Evolutionary conservation across 371 early-diverging fungal species (phyloP), one percentile per base, ranked within the genome.

Genomic region (Mucor saturninus): DNA sequence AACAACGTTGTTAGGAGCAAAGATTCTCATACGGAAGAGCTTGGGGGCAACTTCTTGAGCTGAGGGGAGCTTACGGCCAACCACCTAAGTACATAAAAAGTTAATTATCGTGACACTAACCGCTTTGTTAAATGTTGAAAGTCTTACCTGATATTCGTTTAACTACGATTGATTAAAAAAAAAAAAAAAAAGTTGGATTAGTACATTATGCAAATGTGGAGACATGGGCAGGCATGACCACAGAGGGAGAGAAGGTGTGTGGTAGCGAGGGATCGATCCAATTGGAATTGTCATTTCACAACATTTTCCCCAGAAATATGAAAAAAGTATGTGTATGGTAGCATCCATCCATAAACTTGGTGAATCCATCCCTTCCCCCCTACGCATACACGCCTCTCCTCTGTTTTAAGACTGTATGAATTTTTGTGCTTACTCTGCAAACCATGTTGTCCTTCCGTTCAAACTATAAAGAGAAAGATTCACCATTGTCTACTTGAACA

Each of bases 1-100:
- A 68, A 97, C 89, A 66, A 98, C 91, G 77, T 92, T 90, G 86
- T 98, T 98, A 74, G 95, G 92, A 65, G 99, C 98, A 73, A 98
- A 99, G 81, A 99, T 88, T 74, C 93, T 90, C 94, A 95, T 95
- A 76, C 94, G 91, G 93, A 85, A 99, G 61, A 99, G 89, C 88
- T 93, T 93, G 68, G 99, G 99, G 65, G 85, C 83, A 55, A 91
- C 86, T 74, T 96, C 94, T 80, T 88, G 89, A 79, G 90, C 95
- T 63, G 96, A 88, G 62, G 98, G 97, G 67, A 89, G 86, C 79
- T 90, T 91, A 73, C 95, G 92, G 75, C 95, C 96, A 80, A 94
- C 83, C 69, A 96, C 91, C 80, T 89, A 40, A 28, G 14, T n/a
- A 10, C 4, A 15, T 9, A 15, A 8, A 15, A 21, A 21, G 21